These are phyloP conservation scores for Panus rudis DNA, from an alignment of 768 basidiomycete species.

Conservation along the genomic window DNA sequence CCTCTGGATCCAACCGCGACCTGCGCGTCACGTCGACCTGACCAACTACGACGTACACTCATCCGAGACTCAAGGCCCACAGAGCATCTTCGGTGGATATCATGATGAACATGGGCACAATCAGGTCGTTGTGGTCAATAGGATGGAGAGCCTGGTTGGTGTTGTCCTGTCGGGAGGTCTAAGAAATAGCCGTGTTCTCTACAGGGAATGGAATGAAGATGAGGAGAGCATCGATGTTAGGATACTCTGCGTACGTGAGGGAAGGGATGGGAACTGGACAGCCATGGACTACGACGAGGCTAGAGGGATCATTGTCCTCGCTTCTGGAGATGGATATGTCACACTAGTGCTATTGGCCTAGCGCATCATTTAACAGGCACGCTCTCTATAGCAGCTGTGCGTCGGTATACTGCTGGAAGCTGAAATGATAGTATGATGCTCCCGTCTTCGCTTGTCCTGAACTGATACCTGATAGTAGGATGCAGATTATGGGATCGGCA, in stretches of 20 bases:
- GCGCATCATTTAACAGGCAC: too few species aligned
- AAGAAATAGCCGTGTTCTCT: too few species aligned
- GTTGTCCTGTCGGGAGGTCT: too few species aligned
- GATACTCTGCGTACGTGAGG: conserved; percentile 26
- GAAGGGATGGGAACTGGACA: conserved; percentile 40
- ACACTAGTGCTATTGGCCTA: conserved; percentile 36
- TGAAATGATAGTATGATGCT: too few species aligned
- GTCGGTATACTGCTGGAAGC: conserved; percentile 1
- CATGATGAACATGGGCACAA: too few species aligned
- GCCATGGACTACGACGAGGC: conserved; percentile 58
- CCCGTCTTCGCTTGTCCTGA: too few species aligned
- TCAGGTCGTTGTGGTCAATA: too few species aligned
- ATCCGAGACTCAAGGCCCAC: conserved; percentile 11
- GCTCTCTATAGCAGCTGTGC: conserved; percentile 10
- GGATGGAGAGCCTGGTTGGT: too few species aligned
- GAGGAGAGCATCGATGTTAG: conserved; percentile 22
- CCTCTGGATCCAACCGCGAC: conserved; percentile 52
- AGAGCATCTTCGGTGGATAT: too few species aligned
- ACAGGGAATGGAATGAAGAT: too few species aligned
- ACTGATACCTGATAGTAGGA: too few species aligned
- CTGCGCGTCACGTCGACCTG: conserved; percentile 36
- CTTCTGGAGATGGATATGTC: conserved; percentile 41
- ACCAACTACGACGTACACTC: conserved; percentile 20
- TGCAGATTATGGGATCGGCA: too few species aligned
- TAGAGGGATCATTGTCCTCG: conserved; percentile 45